Evolutionary conservation across 306 rosid species (phyloP).

Genomic region (Mimosa pudica): DNA sequence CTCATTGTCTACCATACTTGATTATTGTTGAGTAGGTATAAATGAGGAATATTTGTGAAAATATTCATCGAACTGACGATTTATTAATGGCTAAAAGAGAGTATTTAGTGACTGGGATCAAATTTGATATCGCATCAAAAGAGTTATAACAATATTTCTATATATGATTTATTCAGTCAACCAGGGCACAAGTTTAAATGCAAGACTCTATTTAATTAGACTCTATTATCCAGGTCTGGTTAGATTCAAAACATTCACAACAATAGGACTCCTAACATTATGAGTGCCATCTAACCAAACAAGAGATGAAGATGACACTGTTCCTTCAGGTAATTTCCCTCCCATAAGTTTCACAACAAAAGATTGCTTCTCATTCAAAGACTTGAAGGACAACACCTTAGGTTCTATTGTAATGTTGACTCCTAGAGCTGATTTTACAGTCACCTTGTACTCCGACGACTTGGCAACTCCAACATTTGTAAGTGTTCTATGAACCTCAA

Average conservation of each 20-base stretch:
- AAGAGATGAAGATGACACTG: neutral
- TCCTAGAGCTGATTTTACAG: neutral
- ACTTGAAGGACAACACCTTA: conserved; percentile 34
- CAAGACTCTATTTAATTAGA: too few species aligned
- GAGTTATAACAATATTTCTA: too few species aligned
- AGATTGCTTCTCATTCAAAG: conserved; percentile 39
- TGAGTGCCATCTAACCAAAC: neutral
- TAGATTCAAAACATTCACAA: neutral
- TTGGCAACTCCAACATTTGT: conserved; percentile 46
- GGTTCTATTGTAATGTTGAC: conserved; percentile 29
- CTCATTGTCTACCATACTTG: too few species aligned
- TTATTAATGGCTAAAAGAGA: too few species aligned
- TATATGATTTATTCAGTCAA: too few species aligned
- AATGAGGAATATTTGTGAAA: too few species aligned
- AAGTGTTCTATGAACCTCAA: conserved; percentile 30
- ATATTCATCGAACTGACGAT: too few species aligned
- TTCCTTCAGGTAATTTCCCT: neutral
- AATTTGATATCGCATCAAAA: too few species aligned
- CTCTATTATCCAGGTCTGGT: neutral
- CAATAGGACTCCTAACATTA: neutral
- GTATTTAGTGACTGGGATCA: too few species aligned
- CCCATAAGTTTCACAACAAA: conserved; percentile 41
- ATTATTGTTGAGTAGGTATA: too few species aligned
- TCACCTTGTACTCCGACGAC: conserved; percentile 38
- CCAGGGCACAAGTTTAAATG: too few species aligned